Evolutionary conservation across 805 yeast species (phyloP).

Genomic region (Ascoidea tarda): DNA sequence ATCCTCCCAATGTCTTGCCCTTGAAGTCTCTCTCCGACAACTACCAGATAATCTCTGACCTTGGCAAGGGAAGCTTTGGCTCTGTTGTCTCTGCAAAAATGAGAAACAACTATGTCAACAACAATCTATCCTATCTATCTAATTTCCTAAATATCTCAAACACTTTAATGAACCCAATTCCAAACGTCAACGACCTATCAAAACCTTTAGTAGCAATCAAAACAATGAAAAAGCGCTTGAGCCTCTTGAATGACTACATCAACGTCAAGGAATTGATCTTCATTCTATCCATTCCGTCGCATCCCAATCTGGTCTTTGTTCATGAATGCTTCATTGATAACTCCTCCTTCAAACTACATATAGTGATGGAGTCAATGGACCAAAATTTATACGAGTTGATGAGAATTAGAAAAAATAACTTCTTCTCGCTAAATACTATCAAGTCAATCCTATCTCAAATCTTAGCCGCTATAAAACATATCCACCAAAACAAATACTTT

Average conservation of each 20-base stretch:
- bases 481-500: slow-evolving; percentile 52
- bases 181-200: slow-evolving; percentile 3
- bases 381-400: slow-evolving; percentile 71
- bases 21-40: slow-evolving; percentile 25
- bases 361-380: slow-evolving; percentile 82
- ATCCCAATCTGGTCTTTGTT: slow-evolving; percentile 57
- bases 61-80: slow-evolving; percentile 74
- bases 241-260: slow-evolving; percentile 38
- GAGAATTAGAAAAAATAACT: slow-evolving; percentile 37
- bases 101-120: slow-evolving; percentile 15
- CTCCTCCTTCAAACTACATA: slow-evolving; percentile 43
- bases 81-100: slow-evolving; percentile 46
- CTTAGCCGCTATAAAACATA: slow-evolving; percentile 66
- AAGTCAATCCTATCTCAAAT: slow-evolving; percentile 60
- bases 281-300: slow-evolving; percentile 54
- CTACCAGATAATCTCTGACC: slow-evolving; percentile 34
- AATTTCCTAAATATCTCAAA: slow-evolving; percentile 9
- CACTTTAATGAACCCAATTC: slow-evolving; percentile 33
- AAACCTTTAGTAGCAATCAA: slow-evolving; percentile 49
- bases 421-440: slow-evolving; percentile 43
- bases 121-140: neutral
- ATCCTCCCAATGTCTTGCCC: slow-evolving; percentile 29
- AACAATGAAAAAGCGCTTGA: slow-evolving; percentile 47
- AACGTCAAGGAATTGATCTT: slow-evolving; percentile 55
- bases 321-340: slow-evolving; percentile 72